Conservation (phyloP, 2,329 filamentous ascomycete genomes). For the Hymenoscyphus scutula region DNA sequence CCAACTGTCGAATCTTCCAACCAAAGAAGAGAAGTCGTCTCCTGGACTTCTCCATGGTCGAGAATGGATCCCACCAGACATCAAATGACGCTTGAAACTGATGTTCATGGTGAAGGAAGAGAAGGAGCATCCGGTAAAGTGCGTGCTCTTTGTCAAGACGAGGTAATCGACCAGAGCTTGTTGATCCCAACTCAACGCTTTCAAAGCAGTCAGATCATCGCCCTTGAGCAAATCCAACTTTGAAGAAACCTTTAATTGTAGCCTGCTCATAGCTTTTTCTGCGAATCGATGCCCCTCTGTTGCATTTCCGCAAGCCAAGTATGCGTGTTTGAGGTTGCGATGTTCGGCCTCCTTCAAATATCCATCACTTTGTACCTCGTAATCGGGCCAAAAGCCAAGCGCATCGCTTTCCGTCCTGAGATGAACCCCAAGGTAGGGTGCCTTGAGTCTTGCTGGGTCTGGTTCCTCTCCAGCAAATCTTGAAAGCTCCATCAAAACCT, state of each 20-base stretch:
- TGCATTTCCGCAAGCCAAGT: constrained; percentile 46
- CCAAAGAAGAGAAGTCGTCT: constrained; percentile 43
- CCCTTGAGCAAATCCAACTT: constrained; percentile 44
- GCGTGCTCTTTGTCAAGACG: constrained; percentile 44
- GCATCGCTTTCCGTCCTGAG: constrained; percentile 49
- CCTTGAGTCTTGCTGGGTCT: constrained; percentile 17
- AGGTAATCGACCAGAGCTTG: constrained; percentile 51
- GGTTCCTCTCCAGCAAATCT: constrained; percentile 37
- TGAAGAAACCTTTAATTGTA: constrained; percentile 41
- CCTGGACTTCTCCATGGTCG: constrained; percentile 45
- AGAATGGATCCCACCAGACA: constrained; percentile 34
- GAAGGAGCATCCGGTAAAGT: constrained; percentile 47
- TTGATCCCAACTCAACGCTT: constrained; percentile 47
- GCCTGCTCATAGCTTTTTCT: constrained; percentile 34
- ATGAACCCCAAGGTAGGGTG: constrained; percentile 42
- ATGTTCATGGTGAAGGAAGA: constrained; percentile 50
- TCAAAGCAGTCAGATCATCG: constrained; percentile 38
- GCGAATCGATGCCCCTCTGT: constrained; percentile 43
- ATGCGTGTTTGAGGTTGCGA: constrained; percentile 40
- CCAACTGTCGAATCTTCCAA: constrained; percentile 46
- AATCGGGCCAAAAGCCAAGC: constrained; percentile 46
- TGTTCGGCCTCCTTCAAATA: constrained; percentile 40
- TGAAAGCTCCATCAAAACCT: constrained; percentile 32
- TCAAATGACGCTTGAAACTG: constrained; percentile 45
- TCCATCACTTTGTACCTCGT: constrained; percentile 41